Evolutionary conservation across 352 stramenopile genomes (phyloP), one percentile per base, ranked within the genome.

Genomic region (Pythium brassicae): DNA sequence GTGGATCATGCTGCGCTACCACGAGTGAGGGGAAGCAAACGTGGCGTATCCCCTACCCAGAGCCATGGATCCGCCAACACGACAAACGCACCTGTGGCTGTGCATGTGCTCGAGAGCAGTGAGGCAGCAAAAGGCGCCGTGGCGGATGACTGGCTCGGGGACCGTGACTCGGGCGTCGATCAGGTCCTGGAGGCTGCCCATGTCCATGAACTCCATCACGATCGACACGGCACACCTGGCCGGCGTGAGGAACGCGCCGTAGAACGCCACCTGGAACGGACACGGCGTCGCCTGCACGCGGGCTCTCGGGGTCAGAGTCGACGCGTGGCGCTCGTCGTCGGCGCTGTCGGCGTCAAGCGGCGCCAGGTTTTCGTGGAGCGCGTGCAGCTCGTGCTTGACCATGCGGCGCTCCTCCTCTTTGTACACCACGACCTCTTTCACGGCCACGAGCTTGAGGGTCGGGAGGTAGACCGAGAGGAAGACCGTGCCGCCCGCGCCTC

Each of bases 151-250:
- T 3, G 62, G 45, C 53, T 94, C 84, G 0, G 78, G 70, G 2
- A 87, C 63, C 0, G 74, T 71, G 17, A 77, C 49, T 6, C 69
- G 68, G 0, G 59, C 63, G n/a, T 86, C 72, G 9, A 90, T 53
- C 2, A 90, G 62, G 32, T 92, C 81, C 53, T 97, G 85, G 0
- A 97, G 62, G 40, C 83, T 95, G 19, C 90, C 90, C 55, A 88
- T 83, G 48, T 97, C 83, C 89, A 97, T 97, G 44, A 96, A 97
- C 60, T 97, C 89, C 76, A 97, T 92, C 42, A 95, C 87, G 23
- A 97, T 88, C 25, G 74, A 89, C 27, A 97, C 73, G 0, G 73
- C 81, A 25, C 82, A 80, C 49, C 86, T 78, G 0, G 84, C 63
- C 9, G 83, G 75, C 23, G 84, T 88, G 9, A 89, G 60, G 56